Percentiles rank a stretch among this genome's conserved stretches.
phyloP scores from a whole-genome alignment of 148 eudicot species.

The Persicaria tinctoria region DNA sequence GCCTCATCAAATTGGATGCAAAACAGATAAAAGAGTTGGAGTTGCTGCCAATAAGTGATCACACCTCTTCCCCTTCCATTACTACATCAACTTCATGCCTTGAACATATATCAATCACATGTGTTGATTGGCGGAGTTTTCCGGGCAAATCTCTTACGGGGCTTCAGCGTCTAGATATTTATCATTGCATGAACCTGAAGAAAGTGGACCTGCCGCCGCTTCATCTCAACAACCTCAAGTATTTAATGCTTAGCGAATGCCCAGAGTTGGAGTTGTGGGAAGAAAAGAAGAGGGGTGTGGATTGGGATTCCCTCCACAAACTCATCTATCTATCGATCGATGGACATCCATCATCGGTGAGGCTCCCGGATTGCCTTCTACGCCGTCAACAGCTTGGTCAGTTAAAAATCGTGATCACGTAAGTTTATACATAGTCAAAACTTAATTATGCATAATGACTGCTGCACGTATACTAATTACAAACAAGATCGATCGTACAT shows the following conservation, averaged over 20 bases:
- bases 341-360: neutral
- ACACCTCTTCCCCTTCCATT: no score
- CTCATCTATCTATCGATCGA: neutral
- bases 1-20: neutral
- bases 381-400: neutral
- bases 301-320: neutral
- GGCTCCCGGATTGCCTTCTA: slow-evolving; percentile 4
- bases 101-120: neutral
- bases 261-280: slow-evolving; percentile 7
- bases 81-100: neutral
- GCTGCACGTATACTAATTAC: no score
- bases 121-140: no score
- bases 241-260: neutral
- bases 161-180: neutral
- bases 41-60: no score
- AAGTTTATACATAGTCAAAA: no score
- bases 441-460: no score
- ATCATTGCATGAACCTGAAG: neutral
- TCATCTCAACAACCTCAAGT: neutral
- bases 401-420: neutral
- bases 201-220: neutral
- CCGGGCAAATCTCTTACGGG: no score
- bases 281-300: neutral
- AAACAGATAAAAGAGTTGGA: neutral
- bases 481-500: no score